These are phyloP conservation scores for Fusarium clavum DNA, from an alignment of 2,329 filamentous ascomycete species.

Conservation along the genomic window DNA sequence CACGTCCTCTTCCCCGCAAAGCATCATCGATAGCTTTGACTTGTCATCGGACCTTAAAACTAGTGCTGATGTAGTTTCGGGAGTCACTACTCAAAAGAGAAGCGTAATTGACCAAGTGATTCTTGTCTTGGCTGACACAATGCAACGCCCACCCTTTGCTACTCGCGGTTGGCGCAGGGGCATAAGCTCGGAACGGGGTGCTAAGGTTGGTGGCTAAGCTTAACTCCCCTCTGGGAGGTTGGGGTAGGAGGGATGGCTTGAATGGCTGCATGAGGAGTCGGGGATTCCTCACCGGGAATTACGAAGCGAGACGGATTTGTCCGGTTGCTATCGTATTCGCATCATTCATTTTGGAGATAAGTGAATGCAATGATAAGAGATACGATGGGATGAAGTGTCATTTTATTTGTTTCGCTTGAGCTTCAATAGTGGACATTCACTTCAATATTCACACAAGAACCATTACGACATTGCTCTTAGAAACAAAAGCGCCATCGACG, in stretches of 20 bases:
- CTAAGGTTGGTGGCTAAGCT: slow-evolving; percentile 36
- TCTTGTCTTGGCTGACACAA: slow-evolving; percentile 25
- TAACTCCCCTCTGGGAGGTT: slow-evolving; percentile 9
- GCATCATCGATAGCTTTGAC: slow-evolving; percentile 22
- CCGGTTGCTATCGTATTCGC: background rate
- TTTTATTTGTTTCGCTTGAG: background rate
- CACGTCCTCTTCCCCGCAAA: slow-evolving; percentile 6
- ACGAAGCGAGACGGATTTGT: background rate
- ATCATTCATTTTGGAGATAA: background rate
- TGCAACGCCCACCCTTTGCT: slow-evolving; percentile 4
- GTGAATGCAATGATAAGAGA: background rate
- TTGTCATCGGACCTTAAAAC: slow-evolving; percentile 1
- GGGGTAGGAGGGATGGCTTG: background rate
- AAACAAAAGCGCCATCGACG: background rate
- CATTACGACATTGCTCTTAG: background rate
- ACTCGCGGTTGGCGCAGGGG: background rate
- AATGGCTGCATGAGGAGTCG: background rate
- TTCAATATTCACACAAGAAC: background rate
- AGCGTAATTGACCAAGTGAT: slow-evolving; percentile 15
- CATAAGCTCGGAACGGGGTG: slow-evolving; percentile 5
- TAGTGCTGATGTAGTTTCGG: slow-evolving; percentile 32
- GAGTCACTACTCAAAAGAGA: slow-evolving; percentile 32
- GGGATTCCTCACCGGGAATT: background rate
- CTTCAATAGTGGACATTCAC: rapidly evolving
- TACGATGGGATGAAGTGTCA: rapidly evolving